A percentile compares a stretch with the other conserved stretches of the same genome.
These are phyloP conservation scores for Verticillium zaregamsianum DNA, from an alignment of 2,329 filamentous ascomycete species.

Conservation along the genomic window DNA sequence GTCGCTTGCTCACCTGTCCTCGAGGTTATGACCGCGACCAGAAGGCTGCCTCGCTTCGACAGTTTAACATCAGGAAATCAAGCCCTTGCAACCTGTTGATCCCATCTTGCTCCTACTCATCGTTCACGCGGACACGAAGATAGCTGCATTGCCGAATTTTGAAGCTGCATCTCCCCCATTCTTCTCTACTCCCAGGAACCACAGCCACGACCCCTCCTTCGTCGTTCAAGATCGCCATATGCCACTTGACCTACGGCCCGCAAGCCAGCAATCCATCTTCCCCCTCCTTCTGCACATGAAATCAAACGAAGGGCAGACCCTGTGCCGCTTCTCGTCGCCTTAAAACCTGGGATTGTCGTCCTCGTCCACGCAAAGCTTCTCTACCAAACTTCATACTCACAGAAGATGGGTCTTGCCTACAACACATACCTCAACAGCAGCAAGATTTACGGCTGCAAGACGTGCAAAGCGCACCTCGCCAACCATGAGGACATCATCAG, in stretches of 20 bases:
- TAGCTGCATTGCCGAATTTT: too few relatives aligned
- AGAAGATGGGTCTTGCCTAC: constrained; percentile 78
- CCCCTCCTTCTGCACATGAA: neutral
- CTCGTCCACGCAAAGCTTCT: neutral
- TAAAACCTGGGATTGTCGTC: neutral
- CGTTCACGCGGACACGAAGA: neutral
- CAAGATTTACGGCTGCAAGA: constrained; percentile 90
- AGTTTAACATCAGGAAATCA: neutral
- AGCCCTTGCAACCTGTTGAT: neutral
- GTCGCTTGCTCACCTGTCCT: neutral
- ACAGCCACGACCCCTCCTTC: too few relatives aligned
- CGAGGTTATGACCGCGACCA: neutral
- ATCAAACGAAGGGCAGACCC: neutral
- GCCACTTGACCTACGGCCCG: too few relatives aligned
- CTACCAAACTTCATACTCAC: neutral
- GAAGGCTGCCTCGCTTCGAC: neutral
- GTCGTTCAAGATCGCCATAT: too few relatives aligned
- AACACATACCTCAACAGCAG: constrained; percentile 84
- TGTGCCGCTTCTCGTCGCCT: neutral
- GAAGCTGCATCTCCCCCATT: too few relatives aligned
- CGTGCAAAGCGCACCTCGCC: constrained; percentile 91
- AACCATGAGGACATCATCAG: constrained; percentile 97
- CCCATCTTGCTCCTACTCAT: neutral
- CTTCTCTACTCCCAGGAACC: too few relatives aligned
- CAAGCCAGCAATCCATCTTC: too few relatives aligned